Conservation (phyloP, 441 rosid genomes). For the Bruguiera hainesii region DNA sequence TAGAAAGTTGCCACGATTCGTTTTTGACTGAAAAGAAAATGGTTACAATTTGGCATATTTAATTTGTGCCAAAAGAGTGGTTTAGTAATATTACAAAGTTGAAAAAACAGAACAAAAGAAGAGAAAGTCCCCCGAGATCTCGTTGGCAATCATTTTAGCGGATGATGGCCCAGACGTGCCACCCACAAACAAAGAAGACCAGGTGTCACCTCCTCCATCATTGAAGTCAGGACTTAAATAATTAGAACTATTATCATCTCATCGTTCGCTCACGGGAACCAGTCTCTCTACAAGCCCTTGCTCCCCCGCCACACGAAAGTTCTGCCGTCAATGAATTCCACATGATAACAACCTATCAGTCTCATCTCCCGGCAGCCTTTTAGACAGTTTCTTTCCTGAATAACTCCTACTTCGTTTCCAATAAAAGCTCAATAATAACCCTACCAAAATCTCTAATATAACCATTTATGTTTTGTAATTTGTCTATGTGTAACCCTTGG, state of each 20-base stretch:
- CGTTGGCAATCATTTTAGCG: not conserved
- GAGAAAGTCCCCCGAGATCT: not conserved
- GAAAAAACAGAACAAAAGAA: not conserved
- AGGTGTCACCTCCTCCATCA: slow-evolving; percentile 21
- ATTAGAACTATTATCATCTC: not conserved
- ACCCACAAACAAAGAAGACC: slow-evolving; percentile 2
- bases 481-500: not conserved
- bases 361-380: not conserved
- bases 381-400: not conserved
- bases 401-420: not conserved
- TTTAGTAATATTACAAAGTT: no score
- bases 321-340: slow-evolving; percentile 1
- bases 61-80: not conserved
- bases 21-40: no score
- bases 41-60: no score
- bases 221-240: not conserved
- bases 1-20: no score
- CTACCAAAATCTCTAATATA: not conserved
- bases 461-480: not conserved
- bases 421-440: slow-evolving; percentile 5
- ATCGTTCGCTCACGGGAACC: not conserved
- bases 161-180: slow-evolving; percentile 4
- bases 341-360: not conserved
- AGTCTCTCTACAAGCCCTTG: not conserved
- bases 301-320: slow-evolving; percentile 3